Base-by-base conservation (phyloP, 495 filamentous ascomycete species). In the Podospora appendiculata region DNA sequence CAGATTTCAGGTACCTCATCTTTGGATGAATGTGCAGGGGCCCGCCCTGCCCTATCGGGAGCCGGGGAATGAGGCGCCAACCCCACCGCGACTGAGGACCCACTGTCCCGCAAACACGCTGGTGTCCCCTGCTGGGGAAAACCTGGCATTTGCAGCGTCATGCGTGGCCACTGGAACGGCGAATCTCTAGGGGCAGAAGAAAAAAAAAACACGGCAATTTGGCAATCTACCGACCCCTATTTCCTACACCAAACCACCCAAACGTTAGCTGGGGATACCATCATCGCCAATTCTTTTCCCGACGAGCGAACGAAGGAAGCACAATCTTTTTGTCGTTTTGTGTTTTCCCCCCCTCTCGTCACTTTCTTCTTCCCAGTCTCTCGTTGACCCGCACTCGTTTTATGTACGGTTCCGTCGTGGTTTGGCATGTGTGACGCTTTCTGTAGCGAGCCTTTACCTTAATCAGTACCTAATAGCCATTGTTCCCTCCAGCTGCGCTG, bases 351-450 rank as follows among this genome's bases (percentile, higher is more conserved):
- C n/a, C n/a, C n/a, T n/a, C n/a, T n/a, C n/a, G n/a, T n/a, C n/a
- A n/a, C n/a, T 19, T 48, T 38, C 32, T 40, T 33, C 33, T 40
- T 48, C 48, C 45, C 38, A 35, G 50, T 45, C 50, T 19, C 41
- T 52, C 50, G 50, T 45, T 52, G 32, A 40, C 41, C 41, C 9
- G 13, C 40, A 2, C 41, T 13, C 14, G 12, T 50, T 42, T 41
- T 5, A 5, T 6, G 32, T 18, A 25, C 10, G 18, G 10, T 45
- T 32, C 32, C 25, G 14, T 8, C 13, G 41, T 48, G 3, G 48
- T 17, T 42, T 51, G 48, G 48, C 39, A 51, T 51, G 39, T 51
- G 48, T 13, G 18, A 43, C 41, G 10, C 11, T 40, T 11, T 2
- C 8, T 11, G 38, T 11, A 40, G 38, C 38, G 38, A 3, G n/a